Evolutionary conservation across 768 basidiomycete genomes (phyloP).

Genomic region (Leucosporidium creatinivorum): DNA sequence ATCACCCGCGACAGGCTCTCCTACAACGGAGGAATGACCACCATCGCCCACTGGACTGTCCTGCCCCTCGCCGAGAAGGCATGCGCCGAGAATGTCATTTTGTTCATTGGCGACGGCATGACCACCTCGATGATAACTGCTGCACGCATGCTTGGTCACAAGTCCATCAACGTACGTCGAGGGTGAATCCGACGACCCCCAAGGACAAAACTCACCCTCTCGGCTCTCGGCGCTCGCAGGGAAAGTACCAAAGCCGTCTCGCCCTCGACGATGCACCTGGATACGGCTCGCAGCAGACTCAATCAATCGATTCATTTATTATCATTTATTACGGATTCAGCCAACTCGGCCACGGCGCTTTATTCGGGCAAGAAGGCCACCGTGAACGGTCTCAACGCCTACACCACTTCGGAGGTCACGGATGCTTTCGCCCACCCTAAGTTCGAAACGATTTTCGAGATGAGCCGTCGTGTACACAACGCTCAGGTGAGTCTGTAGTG

Average conservation of each 20-base stretch:
- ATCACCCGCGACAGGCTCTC: too few species aligned
- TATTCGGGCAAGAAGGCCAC: slow-evolving; percentile 42
- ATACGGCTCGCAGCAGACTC: slow-evolving; percentile 42
- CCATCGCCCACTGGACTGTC: slow-evolving; percentile 42
- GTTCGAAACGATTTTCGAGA: slow-evolving; percentile 43
- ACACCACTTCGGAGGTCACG: too few species aligned
- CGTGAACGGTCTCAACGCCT: slow-evolving; percentile 44
- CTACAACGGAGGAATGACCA: slow-evolving; percentile 41
- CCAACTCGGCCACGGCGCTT: slow-evolving; percentile 45
- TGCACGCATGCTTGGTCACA: slow-evolving; percentile 44
- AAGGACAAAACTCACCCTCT: slow-evolving; percentile 21
- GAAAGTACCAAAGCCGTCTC: slow-evolving; percentile 40
- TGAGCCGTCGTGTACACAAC: too few species aligned
- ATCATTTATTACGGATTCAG: slow-evolving; percentile 40
- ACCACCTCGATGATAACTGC: slow-evolving; percentile 40
- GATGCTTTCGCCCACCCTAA: slow-evolving; percentile 42
- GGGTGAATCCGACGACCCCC: too few species aligned
- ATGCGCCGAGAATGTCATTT: slow-evolving; percentile 43
- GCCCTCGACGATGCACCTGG: slow-evolving; percentile 37
- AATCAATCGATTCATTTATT: slow-evolving; percentile 33
- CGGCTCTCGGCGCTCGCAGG: slow-evolving; percentile 36
- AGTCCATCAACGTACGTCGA: slow-evolving; percentile 44
- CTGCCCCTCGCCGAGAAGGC: slow-evolving; percentile 33
- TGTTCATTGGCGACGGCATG: slow-evolving; percentile 43
- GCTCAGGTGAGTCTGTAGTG: too few species aligned